phyloP scores from a whole-genome alignment of 2,329 filamentous ascomycete species.

The Teratosphaeria zuluensis region DNA sequence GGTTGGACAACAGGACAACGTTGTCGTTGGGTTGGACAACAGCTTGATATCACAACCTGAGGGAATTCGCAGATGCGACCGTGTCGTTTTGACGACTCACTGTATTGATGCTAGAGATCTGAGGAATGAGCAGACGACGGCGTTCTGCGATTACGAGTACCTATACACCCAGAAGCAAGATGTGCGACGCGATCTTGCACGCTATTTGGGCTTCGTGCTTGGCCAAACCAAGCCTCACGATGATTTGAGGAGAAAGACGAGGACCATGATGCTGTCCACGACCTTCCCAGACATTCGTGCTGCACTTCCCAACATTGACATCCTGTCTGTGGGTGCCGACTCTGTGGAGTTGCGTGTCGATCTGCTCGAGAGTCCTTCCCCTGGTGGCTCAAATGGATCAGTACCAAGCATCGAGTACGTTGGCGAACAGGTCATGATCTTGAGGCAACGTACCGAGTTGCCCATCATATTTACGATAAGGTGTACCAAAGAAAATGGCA shows the following conservation, averaged over 20 bases:
- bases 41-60: slow-evolving; percentile 50
- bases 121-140: slow-evolving; percentile 49
- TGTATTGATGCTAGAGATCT: slow-evolving; percentile 59
- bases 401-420: slow-evolving; percentile 76
- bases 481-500: slow-evolving; percentile 72
- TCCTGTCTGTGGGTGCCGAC: slow-evolving; percentile 76
- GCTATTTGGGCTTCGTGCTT: slow-evolving; percentile 69
- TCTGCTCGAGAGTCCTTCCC: slow-evolving; percentile 61
- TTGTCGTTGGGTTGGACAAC: slow-evolving; percentile 58
- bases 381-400: slow-evolving; percentile 50
- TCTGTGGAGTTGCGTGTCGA: slow-evolving; percentile 80
- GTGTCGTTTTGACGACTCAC: slow-evolving; percentile 67
- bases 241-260: slow-evolving; percentile 63
- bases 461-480: slow-evolving; percentile 86
- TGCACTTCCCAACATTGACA: slow-evolving; percentile 75
- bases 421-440: slow-evolving; percentile 73
- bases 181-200: slow-evolving; percentile 63
- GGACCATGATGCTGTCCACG: slow-evolving; percentile 78
- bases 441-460: slow-evolving; percentile 73
- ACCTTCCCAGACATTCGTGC: slow-evolving; percentile 80
- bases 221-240: slow-evolving; percentile 72
- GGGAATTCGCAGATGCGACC: slow-evolving; percentile 45
- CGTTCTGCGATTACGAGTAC: slow-evolving; percentile 73
- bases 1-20: slow-evolving; percentile 46
- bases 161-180: slow-evolving; percentile 66